phyloP scores from a whole-genome alignment of 305 asterid genomes.

The Fraxinus angustifolia region DNA sequence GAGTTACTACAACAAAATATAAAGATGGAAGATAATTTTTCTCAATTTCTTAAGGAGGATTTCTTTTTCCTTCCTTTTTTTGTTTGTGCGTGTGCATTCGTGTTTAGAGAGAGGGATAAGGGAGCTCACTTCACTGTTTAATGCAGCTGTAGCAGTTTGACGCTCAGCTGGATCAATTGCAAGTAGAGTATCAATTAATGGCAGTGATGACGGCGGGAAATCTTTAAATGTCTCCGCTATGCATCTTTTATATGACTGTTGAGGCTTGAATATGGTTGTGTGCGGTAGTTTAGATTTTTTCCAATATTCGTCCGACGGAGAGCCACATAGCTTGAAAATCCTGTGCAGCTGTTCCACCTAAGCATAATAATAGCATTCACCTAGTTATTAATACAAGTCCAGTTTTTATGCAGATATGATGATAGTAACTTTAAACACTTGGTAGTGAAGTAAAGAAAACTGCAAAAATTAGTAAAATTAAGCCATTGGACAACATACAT shows the following conservation, averaged over 20 bases:
- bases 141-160: conserved; percentile 69
- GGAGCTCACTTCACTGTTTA: conserved; percentile 67
- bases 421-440: background rate
- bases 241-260: conserved; percentile 75
- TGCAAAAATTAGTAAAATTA: background rate
- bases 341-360: conserved; percentile 93
- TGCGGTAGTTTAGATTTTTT: conserved; percentile 82
- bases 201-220: conserved; percentile 70
- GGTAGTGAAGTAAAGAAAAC: background rate
- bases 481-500: background rate
- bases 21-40: background rate
- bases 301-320: conserved; percentile 89
- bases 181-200: conserved; percentile 75
- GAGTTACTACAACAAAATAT: background rate
- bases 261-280: conserved; percentile 90
- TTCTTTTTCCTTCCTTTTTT: background rate
- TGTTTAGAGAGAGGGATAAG: conserved; percentile 10
- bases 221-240: conserved; percentile 63
- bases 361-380: conserved; percentile 11
- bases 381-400: background rate
- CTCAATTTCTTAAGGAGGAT: background rate
- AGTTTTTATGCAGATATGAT: background rate
- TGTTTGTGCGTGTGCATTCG: background rate
- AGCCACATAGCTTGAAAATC: conserved; percentile 91
- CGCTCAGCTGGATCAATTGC: conserved; percentile 83